Conservation (phyloP, 805 yeast genomes). For the Clavispora fructus region DNA sequence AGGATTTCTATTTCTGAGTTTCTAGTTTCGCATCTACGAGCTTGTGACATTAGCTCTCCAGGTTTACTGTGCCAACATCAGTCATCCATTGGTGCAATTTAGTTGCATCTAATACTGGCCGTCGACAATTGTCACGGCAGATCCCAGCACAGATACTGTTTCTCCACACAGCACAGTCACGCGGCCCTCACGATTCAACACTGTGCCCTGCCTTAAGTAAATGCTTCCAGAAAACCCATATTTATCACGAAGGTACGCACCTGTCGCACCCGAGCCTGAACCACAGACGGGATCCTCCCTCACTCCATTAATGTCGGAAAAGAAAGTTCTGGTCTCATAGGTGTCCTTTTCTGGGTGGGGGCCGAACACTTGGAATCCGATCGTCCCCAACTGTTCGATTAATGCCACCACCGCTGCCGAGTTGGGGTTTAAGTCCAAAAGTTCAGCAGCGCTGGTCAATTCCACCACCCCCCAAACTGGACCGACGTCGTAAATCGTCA, state of each 20-base stretch:
- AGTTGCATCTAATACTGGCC: constrained; percentile 18
- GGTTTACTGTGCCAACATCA: too few species aligned
- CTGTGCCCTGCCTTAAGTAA: constrained; percentile 17
- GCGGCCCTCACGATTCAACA: constrained; percentile 34
- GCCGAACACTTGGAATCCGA: constrained; percentile 40
- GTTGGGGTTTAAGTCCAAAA: constrained; percentile 30
- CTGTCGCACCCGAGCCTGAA: constrained; percentile 36
- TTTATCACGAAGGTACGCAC: constrained; percentile 16
- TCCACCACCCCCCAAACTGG: constrained; percentile 42
- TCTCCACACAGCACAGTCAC: constrained; percentile 16
- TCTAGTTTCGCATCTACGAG: too few species aligned
- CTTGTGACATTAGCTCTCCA: too few species aligned
- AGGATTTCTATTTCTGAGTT: too few species aligned
- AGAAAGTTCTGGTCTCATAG: constrained; percentile 36
- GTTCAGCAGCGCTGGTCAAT: constrained; percentile 24
- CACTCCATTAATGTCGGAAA: constrained; percentile 31
- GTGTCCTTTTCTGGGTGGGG: constrained; percentile 14
- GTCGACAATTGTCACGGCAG: constrained; percentile 30
- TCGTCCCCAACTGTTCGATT: constrained; percentile 13
- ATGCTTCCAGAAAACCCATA: constrained; percentile 3
- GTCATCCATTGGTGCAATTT: too few species aligned
- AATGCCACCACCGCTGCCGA: constrained; percentile 15
- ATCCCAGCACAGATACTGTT: constrained; percentile 34
- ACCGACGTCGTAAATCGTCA: constrained; percentile 36
- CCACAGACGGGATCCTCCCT: constrained; percentile 56